Base-by-base conservation (phyloP, 2,329 filamentous ascomycete species). In the Exserohilum rostratum region DNA sequence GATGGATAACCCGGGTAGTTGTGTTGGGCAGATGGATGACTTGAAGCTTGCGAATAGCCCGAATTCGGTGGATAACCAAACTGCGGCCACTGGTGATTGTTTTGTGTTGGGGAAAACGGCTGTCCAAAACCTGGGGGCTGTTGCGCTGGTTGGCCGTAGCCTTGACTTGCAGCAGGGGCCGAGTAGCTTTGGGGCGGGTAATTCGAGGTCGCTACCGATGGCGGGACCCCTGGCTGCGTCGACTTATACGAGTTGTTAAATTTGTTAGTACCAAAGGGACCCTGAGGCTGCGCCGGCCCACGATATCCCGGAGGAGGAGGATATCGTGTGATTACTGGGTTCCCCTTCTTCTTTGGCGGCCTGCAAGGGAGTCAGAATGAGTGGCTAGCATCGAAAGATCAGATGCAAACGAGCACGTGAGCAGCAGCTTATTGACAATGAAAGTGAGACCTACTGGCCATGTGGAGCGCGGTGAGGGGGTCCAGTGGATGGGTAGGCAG, bases 261-360 rank as follows among this genome's bases (percentile, higher is more conserved):
- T 25, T 67, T 65, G 46, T 57, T 61, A 49, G 61, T 38, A 42
- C 62, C 63, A 46, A 69, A 74, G 27, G 67, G 62, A 15, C 60
- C 66, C 47, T 72, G 69, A 39, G 69, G 63, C 52, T 72, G 72
- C 40, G 66, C 65, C 37, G 71, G 71, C 33, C 71, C 69, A 45
- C 67, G 73, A 57, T 80, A 81, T 12, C 78, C 78, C n/a, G 78
- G 78, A 27, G 79, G 80, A 37, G 79, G 79, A 44, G 79, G 77
- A 67, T 81, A 82, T 29, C 77, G 72, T 6, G 79, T 82, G 56
- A 81, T 80, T 60, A 81, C 73, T 6, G 78, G 77, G 55, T 80
- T 79, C 17, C 77, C 73, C 57, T 79, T 81, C 51, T 76, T 78
- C 65, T 81, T 82, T 2, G 67, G 66, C 12, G 67, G 65, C 30